Conservation (phyloP, 163 green algal genomes). For the Smithsoniella earleae region DNA sequence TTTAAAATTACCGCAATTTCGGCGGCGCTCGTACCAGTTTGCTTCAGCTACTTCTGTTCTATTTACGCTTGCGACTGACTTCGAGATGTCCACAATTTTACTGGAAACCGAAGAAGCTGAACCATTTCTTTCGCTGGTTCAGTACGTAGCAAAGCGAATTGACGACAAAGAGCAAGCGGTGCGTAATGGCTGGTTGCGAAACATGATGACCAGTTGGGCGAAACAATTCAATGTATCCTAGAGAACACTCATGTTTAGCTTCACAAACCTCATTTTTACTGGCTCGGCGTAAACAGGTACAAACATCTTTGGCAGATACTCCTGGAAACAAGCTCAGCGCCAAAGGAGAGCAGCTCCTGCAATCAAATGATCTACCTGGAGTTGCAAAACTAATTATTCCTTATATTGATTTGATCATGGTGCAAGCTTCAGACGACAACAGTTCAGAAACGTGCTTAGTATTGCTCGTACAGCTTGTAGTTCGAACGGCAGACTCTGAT, state of each 20-base stretch:
- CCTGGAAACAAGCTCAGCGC: slow-evolving; percentile 7
- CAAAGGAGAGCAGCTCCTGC: neutral
- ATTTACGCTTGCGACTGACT: too few species aligned
- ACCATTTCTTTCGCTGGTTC: slow-evolving; percentile 9
- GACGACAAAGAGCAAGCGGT: slow-evolving; percentile 27
- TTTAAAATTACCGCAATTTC: too few species aligned
- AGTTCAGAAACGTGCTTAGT: neutral
- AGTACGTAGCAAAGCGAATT: slow-evolving; percentile 20
- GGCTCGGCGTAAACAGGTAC: neutral
- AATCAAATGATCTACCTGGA: neutral
- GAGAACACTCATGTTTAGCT: too few species aligned
- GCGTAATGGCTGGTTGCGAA: neutral
- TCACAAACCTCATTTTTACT: too few species aligned
- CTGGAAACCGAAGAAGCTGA: slow-evolving; percentile 26
- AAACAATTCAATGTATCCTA: too few species aligned
- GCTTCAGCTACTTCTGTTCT: too few species aligned
- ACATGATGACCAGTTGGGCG: too few species aligned
- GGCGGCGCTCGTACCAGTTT: too few species aligned
- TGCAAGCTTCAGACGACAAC: neutral
- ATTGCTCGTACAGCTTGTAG: slow-evolving; percentile 10
- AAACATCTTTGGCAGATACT: slow-evolving; percentile 17
- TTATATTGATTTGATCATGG: neutral
- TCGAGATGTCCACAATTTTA: slow-evolving; percentile 25
- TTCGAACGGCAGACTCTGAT: slow-evolving; percentile 8
- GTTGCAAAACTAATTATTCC: slow-evolving; percentile 20